Conservation (phyloP, 129 eudicot species). For the Arctium minus region DNA sequence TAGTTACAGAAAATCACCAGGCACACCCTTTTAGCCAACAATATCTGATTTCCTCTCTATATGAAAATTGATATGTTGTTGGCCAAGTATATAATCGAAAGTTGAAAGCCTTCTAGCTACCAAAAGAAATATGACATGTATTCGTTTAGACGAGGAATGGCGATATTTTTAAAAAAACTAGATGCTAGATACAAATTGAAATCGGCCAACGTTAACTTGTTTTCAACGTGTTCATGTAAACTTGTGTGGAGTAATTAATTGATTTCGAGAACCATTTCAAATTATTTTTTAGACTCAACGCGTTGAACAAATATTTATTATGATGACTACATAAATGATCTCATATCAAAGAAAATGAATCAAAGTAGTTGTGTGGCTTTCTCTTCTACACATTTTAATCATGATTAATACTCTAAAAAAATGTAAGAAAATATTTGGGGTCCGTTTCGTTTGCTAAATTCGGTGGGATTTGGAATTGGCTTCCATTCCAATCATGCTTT, state of each 20-base stretch:
- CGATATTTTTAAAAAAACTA: neutral
- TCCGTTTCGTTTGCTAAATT: too few relatives aligned
- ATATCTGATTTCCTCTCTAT: neutral
- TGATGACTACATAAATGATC: too few relatives aligned
- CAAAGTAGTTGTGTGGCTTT: too few relatives aligned
- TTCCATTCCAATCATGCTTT: too few relatives aligned
- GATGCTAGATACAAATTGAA: neutral
- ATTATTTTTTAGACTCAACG: too few relatives aligned
- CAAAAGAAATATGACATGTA: neutral
- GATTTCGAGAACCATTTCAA: neutral
- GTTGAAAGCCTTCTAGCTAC: neutral
- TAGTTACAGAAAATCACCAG: slow-evolving; percentile 52
- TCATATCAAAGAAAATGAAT: too few relatives aligned
- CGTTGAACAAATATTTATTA: too few relatives aligned
- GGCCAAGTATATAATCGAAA: slow-evolving; percentile 15
- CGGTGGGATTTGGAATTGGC: too few relatives aligned
- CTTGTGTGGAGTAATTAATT: neutral
- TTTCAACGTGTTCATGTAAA: neutral
- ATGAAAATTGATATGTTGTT: neutral
- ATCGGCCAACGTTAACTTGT: neutral
- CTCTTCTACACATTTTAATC: too few relatives aligned
- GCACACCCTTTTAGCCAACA: slow-evolving; percentile 3
- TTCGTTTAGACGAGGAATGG: neutral
- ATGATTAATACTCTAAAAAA: too few relatives aligned
- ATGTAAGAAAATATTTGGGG: too few relatives aligned